phyloP scores from a whole-genome alignment of 306 rosid genomes.

The Prunus mira region DNA sequence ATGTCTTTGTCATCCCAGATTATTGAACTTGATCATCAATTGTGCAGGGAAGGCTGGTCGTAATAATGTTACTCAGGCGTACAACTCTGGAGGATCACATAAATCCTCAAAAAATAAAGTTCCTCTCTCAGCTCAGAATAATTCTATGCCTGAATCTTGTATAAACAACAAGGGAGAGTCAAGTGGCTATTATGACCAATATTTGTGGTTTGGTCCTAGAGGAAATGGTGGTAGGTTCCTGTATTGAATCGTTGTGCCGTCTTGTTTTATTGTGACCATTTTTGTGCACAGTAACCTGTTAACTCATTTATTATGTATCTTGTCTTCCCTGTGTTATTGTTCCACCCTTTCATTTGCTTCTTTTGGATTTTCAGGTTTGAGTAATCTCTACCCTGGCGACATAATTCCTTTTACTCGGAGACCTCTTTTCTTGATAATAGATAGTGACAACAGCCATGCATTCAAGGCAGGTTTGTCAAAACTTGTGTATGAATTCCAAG shows the following conservation, averaged over 20 bases:
- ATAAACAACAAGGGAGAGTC: constrained; percentile 59
- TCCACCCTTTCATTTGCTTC: constrained; percentile 20
- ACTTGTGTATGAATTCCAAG: constrained; percentile 50
- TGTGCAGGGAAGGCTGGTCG: constrained; percentile 69
- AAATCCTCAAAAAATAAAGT: constrained; percentile 53
- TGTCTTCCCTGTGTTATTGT: constrained; percentile 12
- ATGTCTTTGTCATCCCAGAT: constrained; percentile 26
- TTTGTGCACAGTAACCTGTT: not conserved
- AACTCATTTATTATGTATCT: not conserved
- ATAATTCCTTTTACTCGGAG: constrained; percentile 92
- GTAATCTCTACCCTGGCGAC: constrained; percentile 89
- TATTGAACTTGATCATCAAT: constrained; percentile 36
- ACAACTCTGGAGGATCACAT: constrained; percentile 55
- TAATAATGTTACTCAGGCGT: constrained; percentile 46
- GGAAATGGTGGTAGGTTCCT: constrained; percentile 69
- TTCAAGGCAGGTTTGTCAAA: constrained; percentile 99
- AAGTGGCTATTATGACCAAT: constrained; percentile 54
- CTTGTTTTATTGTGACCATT: not conserved
- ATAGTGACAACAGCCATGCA: constrained; percentile 98
- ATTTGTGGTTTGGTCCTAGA: constrained; percentile 88
- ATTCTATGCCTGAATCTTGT: constrained; percentile 47
- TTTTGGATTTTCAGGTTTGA: constrained; percentile 59
- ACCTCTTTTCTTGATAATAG: constrained; percentile 92
- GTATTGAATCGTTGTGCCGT: constrained; percentile 9
- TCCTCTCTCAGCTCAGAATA: constrained; percentile 54